Evolutionary conservation across 352 stramenopile genomes (phyloP).

Genomic region (Phytophthora niederhauseri): DNA sequence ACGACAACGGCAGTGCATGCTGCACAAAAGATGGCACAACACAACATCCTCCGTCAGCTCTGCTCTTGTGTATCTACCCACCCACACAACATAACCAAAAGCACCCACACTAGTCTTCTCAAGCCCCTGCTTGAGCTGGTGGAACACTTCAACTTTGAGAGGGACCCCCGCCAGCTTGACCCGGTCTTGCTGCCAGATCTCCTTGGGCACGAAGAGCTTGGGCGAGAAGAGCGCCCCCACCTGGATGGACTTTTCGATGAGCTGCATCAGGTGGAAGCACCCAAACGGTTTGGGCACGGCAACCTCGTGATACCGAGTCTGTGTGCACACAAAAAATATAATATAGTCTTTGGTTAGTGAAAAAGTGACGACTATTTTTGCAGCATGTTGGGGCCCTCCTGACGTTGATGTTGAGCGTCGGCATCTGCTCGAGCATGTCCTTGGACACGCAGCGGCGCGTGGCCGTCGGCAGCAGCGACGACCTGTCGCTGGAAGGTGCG

Average conservation of each 20-base stretch:
- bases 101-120: slow-evolving; percentile 67
- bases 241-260: slow-evolving; percentile 83
- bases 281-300: slow-evolving; percentile 58
- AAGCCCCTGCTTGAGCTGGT: slow-evolving; percentile 68
- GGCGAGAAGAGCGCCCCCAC: slow-evolving; percentile 73
- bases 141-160: slow-evolving; percentile 69
- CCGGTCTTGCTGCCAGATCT: slow-evolving; percentile 82
- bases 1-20: slow-evolving; percentile 61
- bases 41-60: slow-evolving; percentile 1
- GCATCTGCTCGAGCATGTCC: slow-evolving; percentile 77
- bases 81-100: not conserved
- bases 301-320: slow-evolving; percentile 70
- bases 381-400: slow-evolving; percentile 1
- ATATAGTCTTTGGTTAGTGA: not conserved
- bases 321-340: not conserved
- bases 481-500: slow-evolving; percentile 33
- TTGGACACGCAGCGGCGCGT: slow-evolving; percentile 64
- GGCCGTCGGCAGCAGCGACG: slow-evolving; percentile 29
- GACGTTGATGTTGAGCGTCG: slow-evolving; percentile 66
- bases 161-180: slow-evolving; percentile 65
- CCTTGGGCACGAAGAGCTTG: slow-evolving; percentile 76
- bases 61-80: not conserved
- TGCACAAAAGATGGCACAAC: slow-evolving; percentile 21
- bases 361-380: not conserved
- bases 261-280: slow-evolving; percentile 82